Evolutionary conservation across 768 basidiomycete species (phyloP), one percentile per base, ranked within the genome.

Genomic region (Dacryopinax primogenitus): DNA sequence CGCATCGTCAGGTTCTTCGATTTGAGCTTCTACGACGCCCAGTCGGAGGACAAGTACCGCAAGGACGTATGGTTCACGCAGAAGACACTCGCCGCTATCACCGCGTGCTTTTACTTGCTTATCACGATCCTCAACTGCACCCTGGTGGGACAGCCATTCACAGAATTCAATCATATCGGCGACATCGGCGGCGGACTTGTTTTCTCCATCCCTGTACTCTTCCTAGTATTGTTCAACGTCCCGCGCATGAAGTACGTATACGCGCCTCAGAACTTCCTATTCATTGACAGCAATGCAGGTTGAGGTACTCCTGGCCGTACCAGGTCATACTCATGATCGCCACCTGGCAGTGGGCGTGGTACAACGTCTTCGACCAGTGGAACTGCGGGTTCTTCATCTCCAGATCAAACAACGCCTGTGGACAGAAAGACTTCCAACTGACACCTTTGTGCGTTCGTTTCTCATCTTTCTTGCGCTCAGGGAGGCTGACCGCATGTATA

Each of bases 11-110:
- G 80, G 41, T 83, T 88, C 68, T 88, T 88, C 72, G 77, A 73
- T 36, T 80, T 83, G 26, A 78, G 77, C 28, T 90, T 89, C 71
- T 76, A 78, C 26, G 86, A 88, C 70, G 78, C 81, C 74, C 70
- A 82, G 77, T 76, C 78, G 67, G 83, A 83, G 72, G 71, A 71
- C 63, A 76, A 79, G 26, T 83, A 80, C 72, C 74, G 67, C 62
- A 78, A 84, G 79, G 89, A 91, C 74, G 82, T 78, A 63, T 90
- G 88, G 88, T 87, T 83, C 69, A 77, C 84, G 28, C 35, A 65
- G 39, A 68, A 82, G 77, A 77, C 80, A 0, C 75, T 87, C 34
- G 86, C 85, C 21, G 67, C 85, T 9, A 85, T 84, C 81, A 83
- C 84, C 4, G 77, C 83, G 11, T 65, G 82, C 9, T 90, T 86